Conservation (phyloP, 345 rosid species). For the Cardiospermum halicacabum region DNA sequence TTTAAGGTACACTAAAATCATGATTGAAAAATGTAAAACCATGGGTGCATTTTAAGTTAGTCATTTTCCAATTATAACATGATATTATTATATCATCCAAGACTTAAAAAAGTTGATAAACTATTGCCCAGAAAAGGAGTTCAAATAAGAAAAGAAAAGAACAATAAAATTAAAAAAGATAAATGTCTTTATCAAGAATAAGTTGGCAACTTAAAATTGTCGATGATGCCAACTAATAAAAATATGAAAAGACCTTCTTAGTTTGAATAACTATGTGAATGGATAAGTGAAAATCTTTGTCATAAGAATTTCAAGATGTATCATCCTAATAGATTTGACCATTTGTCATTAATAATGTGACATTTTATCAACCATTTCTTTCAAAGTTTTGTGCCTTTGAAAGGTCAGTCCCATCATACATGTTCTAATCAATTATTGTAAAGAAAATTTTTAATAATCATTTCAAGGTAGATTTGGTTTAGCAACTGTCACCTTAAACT, state of each 20-base stretch:
- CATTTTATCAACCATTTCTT: conserved; percentile 15
- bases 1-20: too few species aligned
- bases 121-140: not conserved
- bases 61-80: too few species aligned
- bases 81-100: too few species aligned
- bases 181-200: conserved; percentile 5
- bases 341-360: conserved; percentile 21
- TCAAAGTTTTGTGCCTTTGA: conserved; percentile 18
- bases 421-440: not conserved
- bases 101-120: too few species aligned
- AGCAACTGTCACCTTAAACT: not conserved
- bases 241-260: not conserved
- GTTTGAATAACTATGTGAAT: conserved; percentile 10
- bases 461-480: conserved; percentile 4
- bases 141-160: not conserved
- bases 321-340: conserved; percentile 9
- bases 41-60: too few species aligned
- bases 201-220: not conserved
- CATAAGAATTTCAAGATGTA: conserved; percentile 5
- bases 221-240: conserved; percentile 1
- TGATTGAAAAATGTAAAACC: too few species aligned
- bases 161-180: not conserved
- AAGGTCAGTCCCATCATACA: conserved; percentile 7
- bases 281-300: conserved; percentile 25
- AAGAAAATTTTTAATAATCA: conserved; percentile 11